These are phyloP conservation scores for Blastocladiella britannica DNA, from an alignment of 192 early-diverging fungal species.

Conservation along the genomic window DNA sequence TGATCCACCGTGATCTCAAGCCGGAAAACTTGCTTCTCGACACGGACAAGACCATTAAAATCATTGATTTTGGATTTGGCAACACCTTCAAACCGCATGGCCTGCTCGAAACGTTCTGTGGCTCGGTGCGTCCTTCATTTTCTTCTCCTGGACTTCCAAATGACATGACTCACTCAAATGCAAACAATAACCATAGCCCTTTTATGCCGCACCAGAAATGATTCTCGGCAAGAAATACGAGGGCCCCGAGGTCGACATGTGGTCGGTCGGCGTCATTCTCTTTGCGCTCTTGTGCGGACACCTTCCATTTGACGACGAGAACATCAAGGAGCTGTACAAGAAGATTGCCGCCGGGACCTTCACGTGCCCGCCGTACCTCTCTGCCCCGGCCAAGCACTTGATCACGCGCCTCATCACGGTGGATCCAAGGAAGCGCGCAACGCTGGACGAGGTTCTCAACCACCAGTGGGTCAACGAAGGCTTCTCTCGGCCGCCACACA, in stretches of 20 bases:
- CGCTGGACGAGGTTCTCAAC: constrained; percentile 39
- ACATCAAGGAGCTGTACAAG: constrained; percentile 59
- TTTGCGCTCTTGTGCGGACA: constrained; percentile 69
- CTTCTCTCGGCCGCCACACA: constrained; percentile 32
- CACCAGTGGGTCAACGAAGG: constrained; percentile 66
- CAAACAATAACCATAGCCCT: too few species aligned
- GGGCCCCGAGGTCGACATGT: constrained; percentile 75
- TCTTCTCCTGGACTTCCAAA: background rate
- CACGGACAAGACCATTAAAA: constrained; percentile 43
- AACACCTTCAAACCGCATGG: constrained; percentile 36
- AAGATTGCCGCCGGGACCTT: constrained; percentile 56
- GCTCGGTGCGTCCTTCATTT: too few species aligned
- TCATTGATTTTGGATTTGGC: constrained; percentile 78
- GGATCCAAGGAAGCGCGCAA: constrained; percentile 42
- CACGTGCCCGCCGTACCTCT: constrained; percentile 29
- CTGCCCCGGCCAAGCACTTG: constrained; percentile 26
- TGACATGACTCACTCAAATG: constrained; percentile 2
- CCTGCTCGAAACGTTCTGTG: constrained; percentile 28
- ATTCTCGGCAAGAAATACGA: constrained; percentile 58
- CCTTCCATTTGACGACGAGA: constrained; percentile 68
- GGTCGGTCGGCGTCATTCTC: constrained; percentile 68
- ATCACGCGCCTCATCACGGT: constrained; percentile 50
- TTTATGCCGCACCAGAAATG: constrained; percentile 72
- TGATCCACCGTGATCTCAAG: constrained; percentile 62
- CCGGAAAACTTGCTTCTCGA: constrained; percentile 76